Percentiles rank a stretch among this genome's conserved stretches.
Evolutionary conservation across 768 basidiomycete species (phyloP).

Genomic region (Leccinum subtestaceum): DNA sequence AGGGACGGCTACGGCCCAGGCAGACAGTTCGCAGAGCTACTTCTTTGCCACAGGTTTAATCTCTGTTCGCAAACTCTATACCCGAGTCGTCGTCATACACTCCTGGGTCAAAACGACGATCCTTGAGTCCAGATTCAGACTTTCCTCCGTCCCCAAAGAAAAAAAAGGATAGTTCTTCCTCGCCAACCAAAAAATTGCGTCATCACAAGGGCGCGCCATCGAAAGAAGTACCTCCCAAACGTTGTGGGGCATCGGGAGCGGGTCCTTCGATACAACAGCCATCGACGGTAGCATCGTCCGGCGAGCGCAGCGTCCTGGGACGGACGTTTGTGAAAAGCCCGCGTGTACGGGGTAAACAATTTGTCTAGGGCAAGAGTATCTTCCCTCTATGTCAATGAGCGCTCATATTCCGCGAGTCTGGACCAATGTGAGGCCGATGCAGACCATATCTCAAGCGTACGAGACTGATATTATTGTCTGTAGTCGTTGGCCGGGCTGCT

Average conservation of each 20-base stretch:
- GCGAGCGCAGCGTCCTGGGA: not conserved
- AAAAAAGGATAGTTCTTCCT: not conserved
- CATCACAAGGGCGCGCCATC: not conserved
- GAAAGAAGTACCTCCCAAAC: conserved; percentile 1
- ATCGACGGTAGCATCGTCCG: not conserved
- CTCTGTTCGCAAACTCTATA: not conserved
- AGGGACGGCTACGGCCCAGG: not conserved
- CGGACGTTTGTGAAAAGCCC: conserved; percentile 22
- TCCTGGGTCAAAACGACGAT: conserved; percentile 15
- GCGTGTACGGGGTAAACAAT: not conserved
- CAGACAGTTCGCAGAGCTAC: not conserved
- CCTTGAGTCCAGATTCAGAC: conserved; percentile 12
- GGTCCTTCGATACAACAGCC: not conserved
- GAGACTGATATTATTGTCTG: conserved; percentile 2
- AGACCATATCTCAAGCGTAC: not conserved
- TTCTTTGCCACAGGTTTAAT: not conserved
- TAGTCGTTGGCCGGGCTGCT: conserved; percentile 23
- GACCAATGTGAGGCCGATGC: conserved; percentile 24
- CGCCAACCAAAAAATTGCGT: not conserved
- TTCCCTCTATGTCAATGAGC: not conserved
- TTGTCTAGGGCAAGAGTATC: not conserved
- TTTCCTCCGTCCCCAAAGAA: conserved; percentile 9
- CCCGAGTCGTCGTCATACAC: not conserved
- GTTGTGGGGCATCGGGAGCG: not conserved
- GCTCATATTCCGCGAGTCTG: conserved; percentile 25